phyloP scores from a whole-genome alignment of 768 basidiomycete species.

The Baorangia bicolor region DNA sequence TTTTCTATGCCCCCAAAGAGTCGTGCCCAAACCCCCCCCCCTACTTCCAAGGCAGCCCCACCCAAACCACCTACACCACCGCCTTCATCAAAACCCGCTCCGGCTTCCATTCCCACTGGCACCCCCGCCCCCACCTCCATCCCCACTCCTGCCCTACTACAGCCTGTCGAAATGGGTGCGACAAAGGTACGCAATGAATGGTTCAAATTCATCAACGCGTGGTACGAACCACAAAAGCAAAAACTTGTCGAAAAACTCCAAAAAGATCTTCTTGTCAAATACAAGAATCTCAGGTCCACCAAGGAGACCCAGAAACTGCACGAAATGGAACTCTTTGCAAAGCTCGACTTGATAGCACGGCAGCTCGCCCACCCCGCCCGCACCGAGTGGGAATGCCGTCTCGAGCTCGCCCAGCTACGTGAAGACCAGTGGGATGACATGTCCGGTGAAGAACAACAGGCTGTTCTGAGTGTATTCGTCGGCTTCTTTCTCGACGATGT shows the following conservation, averaged over 20 bases:
- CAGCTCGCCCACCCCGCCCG: conserved; percentile 32
- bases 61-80: conserved; percentile 12
- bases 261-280: conserved; percentile 31
- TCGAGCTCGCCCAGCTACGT: conserved; percentile 26
- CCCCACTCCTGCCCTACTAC: conserved; percentile 14
- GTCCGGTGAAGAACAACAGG: conserved; percentile 32
- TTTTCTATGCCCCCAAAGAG: conserved; percentile 32
- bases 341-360: conserved; percentile 18
- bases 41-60: conserved; percentile 9
- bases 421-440: conserved; percentile 35
- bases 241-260: conserved; percentile 30
- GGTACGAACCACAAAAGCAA: conserved; percentile 31
- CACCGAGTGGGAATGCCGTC: conserved; percentile 34
- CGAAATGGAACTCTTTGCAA: conserved; percentile 29
- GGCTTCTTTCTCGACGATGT: conserved; percentile 31
- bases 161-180: conserved; percentile 18
- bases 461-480: conserved; percentile 29
- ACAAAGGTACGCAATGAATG: conserved; percentile 31
- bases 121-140: not conserved
- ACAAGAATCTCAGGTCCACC: conserved; percentile 27
- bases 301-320: conserved; percentile 30
- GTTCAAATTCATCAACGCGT: conserved; percentile 24
- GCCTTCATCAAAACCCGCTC: conserved; percentile 9
- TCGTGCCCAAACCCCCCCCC: conserved; percentile 18
- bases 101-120: conserved; percentile 3